Evolutionary conservation across 1,139 yeast genomes (phyloP).

Genomic region (Debaryomyces robertsiae): DNA sequence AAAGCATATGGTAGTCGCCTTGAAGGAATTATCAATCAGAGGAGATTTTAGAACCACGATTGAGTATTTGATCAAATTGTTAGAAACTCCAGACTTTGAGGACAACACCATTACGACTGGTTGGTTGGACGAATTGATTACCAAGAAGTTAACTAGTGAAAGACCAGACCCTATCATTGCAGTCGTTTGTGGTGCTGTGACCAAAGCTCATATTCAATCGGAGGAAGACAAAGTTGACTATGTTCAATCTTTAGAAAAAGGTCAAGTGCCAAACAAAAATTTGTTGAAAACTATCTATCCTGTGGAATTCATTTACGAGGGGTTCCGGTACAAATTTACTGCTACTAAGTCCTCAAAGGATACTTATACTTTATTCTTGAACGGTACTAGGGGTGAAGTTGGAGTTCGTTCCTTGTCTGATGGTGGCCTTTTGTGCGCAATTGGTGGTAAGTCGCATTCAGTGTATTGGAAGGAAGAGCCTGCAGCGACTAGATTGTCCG

Average conservation of each 20-base stretch:
- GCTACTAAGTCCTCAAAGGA: conserved; percentile 91
- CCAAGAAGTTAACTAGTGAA: conserved; percentile 92
- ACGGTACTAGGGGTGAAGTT: conserved; percentile 88
- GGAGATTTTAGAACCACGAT: conserved; percentile 99
- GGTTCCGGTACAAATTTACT: conserved; percentile 88
- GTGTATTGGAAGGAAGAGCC: conserved; percentile 98
- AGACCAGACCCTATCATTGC: conserved; percentile 92
- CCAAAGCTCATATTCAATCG: conserved; percentile 84
- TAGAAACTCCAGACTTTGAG: conserved; percentile 96
- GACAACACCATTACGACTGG: conserved; percentile 97
- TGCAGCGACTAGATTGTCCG: conserved; percentile 92
- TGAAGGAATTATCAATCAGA: conserved; percentile 92
- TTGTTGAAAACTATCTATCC: conserved; percentile 85
- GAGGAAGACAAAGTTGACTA: conserved; percentile 73
- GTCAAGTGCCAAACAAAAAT: conserved; percentile 88
- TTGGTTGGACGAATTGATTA: conserved; percentile 95
- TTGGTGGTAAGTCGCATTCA: conserved; percentile 92
- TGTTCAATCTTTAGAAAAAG: conserved; percentile 77
- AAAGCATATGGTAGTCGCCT: conserved; percentile 98
- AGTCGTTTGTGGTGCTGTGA: conserved; percentile 95
- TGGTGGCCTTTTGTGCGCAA: conserved; percentile 86
- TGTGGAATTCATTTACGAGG: conserved; percentile 93
- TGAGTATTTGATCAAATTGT: conserved; percentile 88
- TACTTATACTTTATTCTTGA: conserved; percentile 83
- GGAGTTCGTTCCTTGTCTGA: conserved; percentile 87